Conservation (phyloP, 352 stramenopile genomes). For the Pythium utonaiense region DNA sequence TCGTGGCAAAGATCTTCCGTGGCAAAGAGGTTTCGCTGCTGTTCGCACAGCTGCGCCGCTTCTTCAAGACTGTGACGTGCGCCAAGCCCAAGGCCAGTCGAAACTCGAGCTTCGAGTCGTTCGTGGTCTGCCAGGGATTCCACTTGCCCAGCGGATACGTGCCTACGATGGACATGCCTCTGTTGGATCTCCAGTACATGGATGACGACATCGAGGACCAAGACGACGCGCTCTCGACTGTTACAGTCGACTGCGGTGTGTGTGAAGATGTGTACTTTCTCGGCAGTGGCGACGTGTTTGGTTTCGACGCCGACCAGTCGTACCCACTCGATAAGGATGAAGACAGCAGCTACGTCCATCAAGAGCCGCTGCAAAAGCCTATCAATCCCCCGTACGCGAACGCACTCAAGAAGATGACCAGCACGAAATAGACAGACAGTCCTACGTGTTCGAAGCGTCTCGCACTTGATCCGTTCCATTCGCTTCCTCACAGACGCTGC, state of each 20-base stretch:
- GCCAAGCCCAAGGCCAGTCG: constrained; percentile 84
- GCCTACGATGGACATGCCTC: constrained; percentile 62
- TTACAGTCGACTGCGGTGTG: constrained; percentile 40
- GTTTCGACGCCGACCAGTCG: constrained; percentile 78
- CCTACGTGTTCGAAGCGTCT: too few relatives aligned
- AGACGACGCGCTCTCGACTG: constrained; percentile 16
- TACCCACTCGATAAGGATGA: constrained; percentile 60
- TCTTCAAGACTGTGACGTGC: constrained; percentile 72
- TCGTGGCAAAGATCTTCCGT: constrained; percentile 86
- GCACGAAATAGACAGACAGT: background rate
- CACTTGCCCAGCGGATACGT: constrained; percentile 41
- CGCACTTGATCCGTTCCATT: too few relatives aligned
- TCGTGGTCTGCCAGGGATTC: constrained; percentile 76
- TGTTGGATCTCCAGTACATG: constrained; percentile 68
- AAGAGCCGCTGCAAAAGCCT: constrained; percentile 76
- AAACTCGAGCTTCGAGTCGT: constrained; percentile 83
- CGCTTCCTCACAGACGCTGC: too few relatives aligned
- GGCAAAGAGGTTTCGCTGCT: constrained; percentile 75
- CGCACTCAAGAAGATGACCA: constrained; percentile 56
- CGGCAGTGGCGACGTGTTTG: constrained; percentile 72
- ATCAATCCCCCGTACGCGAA: constrained; percentile 86
- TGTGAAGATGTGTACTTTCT: constrained; percentile 66
- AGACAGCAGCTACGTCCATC: constrained; percentile 47
- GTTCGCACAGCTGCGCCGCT: constrained; percentile 63
- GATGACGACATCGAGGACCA: constrained; percentile 38